Base-by-base conservation (phyloP, 2,329 filamentous ascomycete genomes). In the Aspergillus ochraceus region DNA sequence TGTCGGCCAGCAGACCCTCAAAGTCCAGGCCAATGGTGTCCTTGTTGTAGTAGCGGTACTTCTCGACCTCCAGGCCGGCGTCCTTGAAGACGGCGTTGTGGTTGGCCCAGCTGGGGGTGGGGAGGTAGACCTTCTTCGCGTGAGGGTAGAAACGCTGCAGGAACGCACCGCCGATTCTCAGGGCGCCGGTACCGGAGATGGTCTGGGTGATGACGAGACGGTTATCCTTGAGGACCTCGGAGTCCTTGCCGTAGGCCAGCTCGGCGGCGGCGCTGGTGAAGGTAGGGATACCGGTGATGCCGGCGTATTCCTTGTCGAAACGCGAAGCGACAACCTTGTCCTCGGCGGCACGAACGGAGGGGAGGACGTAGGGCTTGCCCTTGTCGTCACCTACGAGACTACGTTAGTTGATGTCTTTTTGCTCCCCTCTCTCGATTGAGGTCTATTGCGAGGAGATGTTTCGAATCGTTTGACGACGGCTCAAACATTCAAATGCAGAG, bases 31-130 rank as follows among this genome's bases (percentile, higher is more conserved):
- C 93, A 76, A 97, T 98, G 74, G 94, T 98, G 76, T 97, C 89
- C 85, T 96, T 96, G 88, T 98, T 91, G 85, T 98, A 99, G 88
- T 99, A 99, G 72, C 91, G 86, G 86, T 99, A 99, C 82, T 93
- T 92, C 81, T 93, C 88, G 64, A 98, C 92, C 80, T 91, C 86
- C 66, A 99, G 86, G 59, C 93, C 92, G 32, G 91, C 90, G 80
- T 98, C 93, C 80, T 86, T 89, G 88, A 99, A 98, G 78, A 99
- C 91, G 66, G 94, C 93, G 76, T 87, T 91, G 85, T 99, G 95
- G 86, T 99, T 98, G 71, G 94, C 95, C 95, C 95, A 99, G 71
- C 92, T 96, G 55, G 95, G 95, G 59, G 84, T 93, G 63, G 95
- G 95, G 76, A 99, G 92, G 84, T 97, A 98, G 81, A 99, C 92